Conservation (phyloP, 257 asterid genomes). For the Jasminum sambac region DNA sequence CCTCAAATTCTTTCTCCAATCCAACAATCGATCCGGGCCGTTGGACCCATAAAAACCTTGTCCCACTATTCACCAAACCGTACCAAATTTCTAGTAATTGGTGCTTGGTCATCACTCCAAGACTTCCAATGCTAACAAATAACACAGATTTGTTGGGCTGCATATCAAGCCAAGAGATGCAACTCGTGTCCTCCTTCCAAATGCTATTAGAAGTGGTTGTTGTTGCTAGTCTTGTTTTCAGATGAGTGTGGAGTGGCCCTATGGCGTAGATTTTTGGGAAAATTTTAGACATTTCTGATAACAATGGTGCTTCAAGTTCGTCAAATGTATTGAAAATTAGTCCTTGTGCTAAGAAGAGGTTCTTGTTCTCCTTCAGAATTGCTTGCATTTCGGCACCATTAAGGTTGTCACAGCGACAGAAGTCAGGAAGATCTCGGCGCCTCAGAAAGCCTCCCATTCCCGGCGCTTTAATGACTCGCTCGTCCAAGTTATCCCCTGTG, state of each 20-base stretch:
- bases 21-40: constrained; percentile 47
- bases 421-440: constrained; percentile 71
- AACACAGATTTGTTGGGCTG: constrained; percentile 50
- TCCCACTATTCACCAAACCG: constrained; percentile 59
- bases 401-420: constrained; percentile 40
- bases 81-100: constrained; percentile 52
- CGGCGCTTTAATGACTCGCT: constrained; percentile 30
- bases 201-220: constrained; percentile 33
- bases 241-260: constrained; percentile 68
- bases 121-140: constrained; percentile 67
- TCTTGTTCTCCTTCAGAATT: constrained; percentile 33
- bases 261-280: constrained; percentile 52
- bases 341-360: constrained; percentile 53
- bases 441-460: constrained; percentile 64
- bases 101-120: constrained; percentile 29
- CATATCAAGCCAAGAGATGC: constrained; percentile 57
- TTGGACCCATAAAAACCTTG: constrained; percentile 53
- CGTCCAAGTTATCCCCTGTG: constrained; percentile 51
- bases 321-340: constrained; percentile 75
- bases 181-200: constrained; percentile 52
- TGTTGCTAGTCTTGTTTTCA: constrained; percentile 22
- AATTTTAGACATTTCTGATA: constrained; percentile 36
- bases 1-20: neutral
- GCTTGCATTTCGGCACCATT: constrained; percentile 25
- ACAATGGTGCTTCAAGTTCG: constrained; percentile 48